Conservation (phyloP, 2,329 filamentous ascomycete species). For the Plectosphaerella plurivora region DNA sequence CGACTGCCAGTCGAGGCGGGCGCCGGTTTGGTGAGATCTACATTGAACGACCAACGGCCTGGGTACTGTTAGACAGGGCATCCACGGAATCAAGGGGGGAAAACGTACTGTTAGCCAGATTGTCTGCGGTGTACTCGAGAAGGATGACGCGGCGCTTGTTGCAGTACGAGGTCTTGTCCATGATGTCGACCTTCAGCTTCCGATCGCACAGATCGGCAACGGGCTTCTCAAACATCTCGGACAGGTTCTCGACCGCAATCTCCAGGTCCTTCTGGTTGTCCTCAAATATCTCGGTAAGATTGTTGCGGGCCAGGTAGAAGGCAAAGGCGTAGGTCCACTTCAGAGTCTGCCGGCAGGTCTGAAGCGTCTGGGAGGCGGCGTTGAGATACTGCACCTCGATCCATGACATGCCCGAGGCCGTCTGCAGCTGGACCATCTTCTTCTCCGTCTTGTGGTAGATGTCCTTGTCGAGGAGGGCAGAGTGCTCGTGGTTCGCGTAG, state of each 20-base stretch:
- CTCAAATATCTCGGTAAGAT: conserved; percentile 94
- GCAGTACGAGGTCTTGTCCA: conserved; percentile 98
- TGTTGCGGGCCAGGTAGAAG: conserved; percentile 94
- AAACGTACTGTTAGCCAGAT: conserved; percentile 71
- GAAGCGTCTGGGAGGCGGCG: conserved; percentile 85
- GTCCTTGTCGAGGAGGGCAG: conserved; percentile 92
- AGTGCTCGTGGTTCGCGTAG: conserved; percentile 98
- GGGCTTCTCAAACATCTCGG: conserved; percentile 99
- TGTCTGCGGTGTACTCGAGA: conserved; percentile 88
- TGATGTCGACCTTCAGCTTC: conserved; percentile 96
- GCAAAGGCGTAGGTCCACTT: conserved; percentile 99
- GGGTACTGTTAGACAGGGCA: conserved; percentile 13
- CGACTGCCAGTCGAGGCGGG: conserved; percentile 3
- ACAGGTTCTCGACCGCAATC: conserved; percentile 92
- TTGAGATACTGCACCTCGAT: conserved; percentile 98
- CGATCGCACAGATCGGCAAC: conserved; percentile 76
- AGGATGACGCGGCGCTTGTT: conserved; percentile 87
- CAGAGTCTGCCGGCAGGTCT: conserved; percentile 94
- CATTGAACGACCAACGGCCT: conserved; percentile 45
- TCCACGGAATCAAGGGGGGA: conserved; percentile 21
- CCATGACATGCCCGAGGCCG: conserved; percentile 93
- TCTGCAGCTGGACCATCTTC: conserved; percentile 97
- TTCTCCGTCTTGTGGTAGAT: conserved; percentile 95
- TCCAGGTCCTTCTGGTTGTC: conserved; percentile 98
- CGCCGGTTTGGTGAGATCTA: conserved; percentile 20